Percentiles rank a stretch among this genome's conserved stretches.
These are phyloP conservation scores for Prototheca cutis DNA, from an alignment of 163 green algal genomes.

Conservation along the genomic window DNA sequence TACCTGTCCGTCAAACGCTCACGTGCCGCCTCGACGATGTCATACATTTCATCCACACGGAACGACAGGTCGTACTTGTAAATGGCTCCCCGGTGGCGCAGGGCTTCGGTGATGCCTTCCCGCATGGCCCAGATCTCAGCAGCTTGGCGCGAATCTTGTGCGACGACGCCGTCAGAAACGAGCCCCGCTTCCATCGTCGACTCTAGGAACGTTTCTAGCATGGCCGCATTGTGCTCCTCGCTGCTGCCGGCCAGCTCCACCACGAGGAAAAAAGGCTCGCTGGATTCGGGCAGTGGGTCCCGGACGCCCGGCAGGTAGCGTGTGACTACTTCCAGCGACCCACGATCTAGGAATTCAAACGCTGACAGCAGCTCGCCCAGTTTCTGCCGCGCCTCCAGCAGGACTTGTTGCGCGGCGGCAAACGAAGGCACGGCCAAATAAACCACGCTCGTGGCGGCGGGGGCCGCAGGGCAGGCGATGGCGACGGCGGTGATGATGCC, in stretches of 20 bases:
- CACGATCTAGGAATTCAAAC: constrained; percentile 87
- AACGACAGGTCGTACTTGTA: constrained; percentile 69
- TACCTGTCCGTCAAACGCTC: constrained; percentile 20
- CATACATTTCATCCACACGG: constrained; percentile 62
- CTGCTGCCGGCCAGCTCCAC: constrained; percentile 84
- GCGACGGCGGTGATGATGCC: constrained; percentile 73
- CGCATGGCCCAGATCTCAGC: constrained; percentile 67
- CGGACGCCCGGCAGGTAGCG: constrained; percentile 36
- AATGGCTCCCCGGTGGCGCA: constrained; percentile 42
- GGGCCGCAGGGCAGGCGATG: constrained; percentile 39
- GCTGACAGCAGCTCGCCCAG: constrained; percentile 84
- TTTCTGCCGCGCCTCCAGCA: not conserved
- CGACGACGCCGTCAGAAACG: constrained; percentile 55
- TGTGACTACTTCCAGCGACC: constrained; percentile 54
- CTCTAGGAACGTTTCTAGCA: constrained; percentile 75
- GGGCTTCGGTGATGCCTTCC: constrained; percentile 74
- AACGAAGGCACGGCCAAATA: constrained; percentile 55
- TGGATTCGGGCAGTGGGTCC: constrained; percentile 33
- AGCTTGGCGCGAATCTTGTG: constrained; percentile 47
- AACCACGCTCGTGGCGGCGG: constrained; percentile 41
- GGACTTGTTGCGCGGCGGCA: constrained; percentile 8
- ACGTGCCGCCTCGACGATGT: constrained; percentile 59
- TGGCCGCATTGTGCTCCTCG: constrained; percentile 65
- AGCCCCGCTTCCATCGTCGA: constrained; percentile 34
- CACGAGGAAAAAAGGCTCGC: constrained; percentile 74